Evolutionary conservation across 495 filamentous ascomycete genomes (phyloP).

Genomic region (Tirmania nivea): DNA sequence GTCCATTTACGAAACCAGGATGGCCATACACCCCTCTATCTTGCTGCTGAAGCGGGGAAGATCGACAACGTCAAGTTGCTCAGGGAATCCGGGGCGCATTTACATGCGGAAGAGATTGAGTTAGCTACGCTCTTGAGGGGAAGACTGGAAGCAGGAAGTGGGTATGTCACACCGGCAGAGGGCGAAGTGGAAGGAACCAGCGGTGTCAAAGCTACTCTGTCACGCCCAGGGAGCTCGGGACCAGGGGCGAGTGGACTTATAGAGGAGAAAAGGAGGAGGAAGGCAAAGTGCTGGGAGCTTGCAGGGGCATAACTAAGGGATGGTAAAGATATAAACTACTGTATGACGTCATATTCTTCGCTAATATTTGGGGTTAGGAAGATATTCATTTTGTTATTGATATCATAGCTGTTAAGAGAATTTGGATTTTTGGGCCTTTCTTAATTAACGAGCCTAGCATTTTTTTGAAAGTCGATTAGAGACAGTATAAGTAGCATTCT

Average conservation of each 20-base stretch:
- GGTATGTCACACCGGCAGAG: neutral
- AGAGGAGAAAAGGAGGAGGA: neutral
- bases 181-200: neutral
- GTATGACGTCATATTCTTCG: too few species aligned
- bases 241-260: too few species aligned
- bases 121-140: constrained; percentile 3
- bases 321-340: too few species aligned
- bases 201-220: too few species aligned
- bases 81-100: constrained; percentile 44
- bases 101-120: constrained; percentile 28
- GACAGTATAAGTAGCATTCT: too few species aligned
- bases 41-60: constrained; percentile 37
- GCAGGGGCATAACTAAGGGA: neutral
- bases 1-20: constrained; percentile 68
- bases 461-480: too few species aligned
- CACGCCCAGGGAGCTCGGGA: too few species aligned
- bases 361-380: too few species aligned
- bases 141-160: neutral
- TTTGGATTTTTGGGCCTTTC: too few species aligned
- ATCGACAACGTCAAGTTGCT: constrained; percentile 43
- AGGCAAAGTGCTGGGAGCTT: neutral
- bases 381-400: too few species aligned
- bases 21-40: constrained; percentile 53
- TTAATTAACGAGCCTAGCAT: too few species aligned
- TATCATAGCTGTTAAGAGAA: too few species aligned